Conservation (phyloP, 2,329 filamentous ascomycete genomes). For the Eurotiales sp. region DNA sequence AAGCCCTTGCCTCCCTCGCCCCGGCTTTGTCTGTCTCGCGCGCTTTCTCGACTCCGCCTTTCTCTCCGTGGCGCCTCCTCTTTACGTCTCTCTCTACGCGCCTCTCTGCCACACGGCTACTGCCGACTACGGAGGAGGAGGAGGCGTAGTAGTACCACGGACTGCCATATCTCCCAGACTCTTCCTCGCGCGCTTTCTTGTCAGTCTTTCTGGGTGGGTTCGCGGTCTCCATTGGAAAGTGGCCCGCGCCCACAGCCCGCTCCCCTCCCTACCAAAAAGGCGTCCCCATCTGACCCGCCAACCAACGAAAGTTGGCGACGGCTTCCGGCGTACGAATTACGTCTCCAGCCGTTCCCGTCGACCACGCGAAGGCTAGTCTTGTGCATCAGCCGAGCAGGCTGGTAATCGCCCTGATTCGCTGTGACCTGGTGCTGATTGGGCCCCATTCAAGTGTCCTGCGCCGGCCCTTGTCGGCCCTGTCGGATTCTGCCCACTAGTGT, state of each 20-base stretch:
- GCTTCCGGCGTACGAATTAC: conserved; percentile 13
- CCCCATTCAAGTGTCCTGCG: conserved; percentile 11
- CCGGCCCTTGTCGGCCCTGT: conserved; percentile 16
- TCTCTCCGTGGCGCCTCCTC: too few species aligned
- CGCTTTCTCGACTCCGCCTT: too few species aligned
- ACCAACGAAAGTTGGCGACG: conserved; percentile 12
- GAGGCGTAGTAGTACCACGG: too few species aligned
- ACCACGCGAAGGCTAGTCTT: conserved; percentile 17
- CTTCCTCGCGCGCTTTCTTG: neutral
- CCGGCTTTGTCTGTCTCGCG: conserved; percentile 11
- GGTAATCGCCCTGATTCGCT: conserved; percentile 15
- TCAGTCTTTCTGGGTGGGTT: neutral
- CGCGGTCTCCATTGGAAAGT: conserved; percentile 3
- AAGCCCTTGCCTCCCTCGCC: conserved; percentile 11
- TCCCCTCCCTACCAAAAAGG: conserved; percentile 7
- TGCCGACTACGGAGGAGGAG: too few species aligned
- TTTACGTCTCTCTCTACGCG: neutral
- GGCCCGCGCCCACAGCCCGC: conserved; percentile 11
- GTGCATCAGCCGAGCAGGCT: conserved; percentile 16
- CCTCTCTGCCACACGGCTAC: neutral
- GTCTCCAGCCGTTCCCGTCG: conserved; percentile 17
- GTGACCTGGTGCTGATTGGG: conserved; percentile 14
- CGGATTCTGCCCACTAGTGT: conserved; percentile 15
- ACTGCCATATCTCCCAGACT: too few species aligned
- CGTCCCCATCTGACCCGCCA: conserved; percentile 6